phyloP scores from a whole-genome alignment of 257 asterid species.

The Rhazya stricta region DNA sequence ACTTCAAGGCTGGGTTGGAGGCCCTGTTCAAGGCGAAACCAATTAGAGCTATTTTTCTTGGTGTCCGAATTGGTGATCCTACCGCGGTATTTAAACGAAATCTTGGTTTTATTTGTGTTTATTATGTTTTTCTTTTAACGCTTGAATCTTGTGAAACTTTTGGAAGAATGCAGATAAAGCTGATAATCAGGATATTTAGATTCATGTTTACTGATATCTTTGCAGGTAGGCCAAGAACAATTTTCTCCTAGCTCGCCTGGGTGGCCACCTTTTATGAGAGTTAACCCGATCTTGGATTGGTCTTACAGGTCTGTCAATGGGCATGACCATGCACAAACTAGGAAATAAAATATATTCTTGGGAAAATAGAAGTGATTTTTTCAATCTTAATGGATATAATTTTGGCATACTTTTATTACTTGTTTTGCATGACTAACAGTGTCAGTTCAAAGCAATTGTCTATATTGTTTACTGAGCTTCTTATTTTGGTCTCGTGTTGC shows the following conservation, averaged over 20 bases:
- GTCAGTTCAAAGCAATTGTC: background rate
- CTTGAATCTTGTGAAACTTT: background rate
- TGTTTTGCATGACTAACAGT: background rate
- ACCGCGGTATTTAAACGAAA: slow-evolving; percentile 57
- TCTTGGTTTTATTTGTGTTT: slow-evolving; percentile 3
- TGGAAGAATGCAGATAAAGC: background rate
- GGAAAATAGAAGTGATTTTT: background rate
- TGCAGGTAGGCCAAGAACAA: slow-evolving; percentile 90
- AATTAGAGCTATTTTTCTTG: slow-evolving; percentile 83
- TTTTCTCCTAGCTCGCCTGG: slow-evolving; percentile 96
- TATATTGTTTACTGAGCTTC: background rate
- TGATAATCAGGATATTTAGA: background rate
- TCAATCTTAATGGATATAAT: background rate
- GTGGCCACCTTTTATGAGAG: slow-evolving; percentile 98
- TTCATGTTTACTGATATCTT: slow-evolving; percentile 12
- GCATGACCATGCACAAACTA: slow-evolving; percentile 3
- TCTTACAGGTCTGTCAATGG: slow-evolving; percentile 61
- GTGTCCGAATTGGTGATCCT: slow-evolving; percentile 94
- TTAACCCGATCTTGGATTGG: slow-evolving; percentile 97
- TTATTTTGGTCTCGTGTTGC: background rate
- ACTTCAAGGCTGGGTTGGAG: slow-evolving; percentile 87
- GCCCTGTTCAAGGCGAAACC: slow-evolving; percentile 70
- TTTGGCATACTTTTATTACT: background rate
- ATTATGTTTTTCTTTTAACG: background rate
- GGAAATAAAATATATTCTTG: background rate